Evolutionary conservation across 495 filamentous ascomycete species (phyloP).

Genomic region (Trichoderma reesei): DNA sequence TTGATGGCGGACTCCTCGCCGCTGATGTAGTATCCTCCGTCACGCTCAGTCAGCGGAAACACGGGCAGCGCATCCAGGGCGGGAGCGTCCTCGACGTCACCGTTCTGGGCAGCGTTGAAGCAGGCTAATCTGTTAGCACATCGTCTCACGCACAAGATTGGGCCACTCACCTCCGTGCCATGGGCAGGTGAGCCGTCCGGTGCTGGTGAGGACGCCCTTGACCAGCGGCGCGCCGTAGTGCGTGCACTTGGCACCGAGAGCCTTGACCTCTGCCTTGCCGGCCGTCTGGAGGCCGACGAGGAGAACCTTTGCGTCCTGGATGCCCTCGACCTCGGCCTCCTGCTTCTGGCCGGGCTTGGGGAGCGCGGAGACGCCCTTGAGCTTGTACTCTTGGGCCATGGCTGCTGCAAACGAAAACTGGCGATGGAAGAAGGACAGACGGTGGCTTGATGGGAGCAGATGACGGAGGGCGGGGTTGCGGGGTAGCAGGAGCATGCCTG

Average conservation of each 20-base stretch:
- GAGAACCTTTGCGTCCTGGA: conserved; percentile 76
- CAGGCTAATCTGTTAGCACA: conserved; percentile 52
- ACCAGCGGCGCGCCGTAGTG: conserved; percentile 86
- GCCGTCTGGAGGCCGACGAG: conserved; percentile 37
- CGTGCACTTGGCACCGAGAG: conserved; percentile 78
- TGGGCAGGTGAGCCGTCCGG: conserved; percentile 80
- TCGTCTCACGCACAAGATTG: no score
- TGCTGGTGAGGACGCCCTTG: conserved; percentile 68
- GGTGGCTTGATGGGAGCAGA: conserved; percentile 28
- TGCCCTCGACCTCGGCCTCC: conserved; percentile 82
- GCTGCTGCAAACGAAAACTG: conserved; percentile 21
- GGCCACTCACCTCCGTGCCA: conserved; percentile 75
- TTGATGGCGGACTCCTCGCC: conserved; percentile 76
- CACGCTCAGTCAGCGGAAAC: conserved; percentile 65
- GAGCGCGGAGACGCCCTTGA: conserved; percentile 67
- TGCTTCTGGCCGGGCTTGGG: conserved; percentile 71
- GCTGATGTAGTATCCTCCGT: conserved; percentile 75
- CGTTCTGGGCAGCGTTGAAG: conserved; percentile 69
- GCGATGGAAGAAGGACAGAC: conserved; percentile 28
- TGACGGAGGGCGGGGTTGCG: conserved; percentile 5
- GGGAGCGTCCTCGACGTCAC: conserved; percentile 90
- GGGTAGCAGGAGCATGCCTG: not conserved
- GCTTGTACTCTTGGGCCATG: conserved; percentile 68
- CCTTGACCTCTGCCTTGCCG: conserved; percentile 22
- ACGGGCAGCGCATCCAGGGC: conserved; percentile 72